Conservation (phyloP, 352 stramenopile genomes). For the Globisporangium viniferum region DNA sequence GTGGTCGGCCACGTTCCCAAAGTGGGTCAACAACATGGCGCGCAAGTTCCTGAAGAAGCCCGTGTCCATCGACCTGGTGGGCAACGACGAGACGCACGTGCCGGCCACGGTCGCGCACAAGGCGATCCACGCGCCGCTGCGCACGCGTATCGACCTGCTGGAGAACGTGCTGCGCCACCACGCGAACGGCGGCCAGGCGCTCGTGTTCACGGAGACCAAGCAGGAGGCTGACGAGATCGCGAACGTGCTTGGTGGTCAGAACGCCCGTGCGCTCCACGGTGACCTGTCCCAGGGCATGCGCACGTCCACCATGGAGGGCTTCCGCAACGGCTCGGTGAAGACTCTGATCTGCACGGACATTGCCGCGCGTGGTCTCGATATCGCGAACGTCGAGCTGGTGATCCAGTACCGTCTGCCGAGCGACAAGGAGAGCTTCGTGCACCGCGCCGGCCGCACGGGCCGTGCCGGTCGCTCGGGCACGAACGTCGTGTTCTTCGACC, state of each 20-base stretch:
- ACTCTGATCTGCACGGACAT: slow-evolving; percentile 92
- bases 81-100: slow-evolving; percentile 79
- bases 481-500: slow-evolving; percentile 87
- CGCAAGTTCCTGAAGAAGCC: slow-evolving; percentile 91
- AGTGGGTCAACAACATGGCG: slow-evolving; percentile 94
- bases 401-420: slow-evolving; percentile 93
- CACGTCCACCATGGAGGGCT: slow-evolving; percentile 96
- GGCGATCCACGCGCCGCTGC: slow-evolving; percentile 87
- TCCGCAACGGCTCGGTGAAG: slow-evolving; percentile 92
- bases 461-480: slow-evolving; percentile 78
- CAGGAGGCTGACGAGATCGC: slow-evolving; percentile 94
- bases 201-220: slow-evolving; percentile 99
- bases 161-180: slow-evolving; percentile 68
- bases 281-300: slow-evolving; percentile 81
- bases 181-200: slow-evolving; percentile 72
- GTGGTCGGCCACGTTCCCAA: slow-evolving; percentile 96
- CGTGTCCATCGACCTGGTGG: slow-evolving; percentile 94
- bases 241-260: slow-evolving; percentile 66
- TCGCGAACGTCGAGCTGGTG: slow-evolving; percentile 89
- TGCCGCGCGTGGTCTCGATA: slow-evolving; percentile 87
- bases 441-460: slow-evolving; percentile 89
- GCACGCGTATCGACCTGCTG: slow-evolving; percentile 57
- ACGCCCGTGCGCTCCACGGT: slow-evolving; percentile 67
- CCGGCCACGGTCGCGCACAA: slow-evolving; percentile 89
- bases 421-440: slow-evolving; percentile 94